Percentiles rank a stretch among this genome's conserved stretches.
These are phyloP conservation scores for Suillus plorans DNA, from an alignment of 768 basidiomycete species.

Conservation along the genomic window DNA sequence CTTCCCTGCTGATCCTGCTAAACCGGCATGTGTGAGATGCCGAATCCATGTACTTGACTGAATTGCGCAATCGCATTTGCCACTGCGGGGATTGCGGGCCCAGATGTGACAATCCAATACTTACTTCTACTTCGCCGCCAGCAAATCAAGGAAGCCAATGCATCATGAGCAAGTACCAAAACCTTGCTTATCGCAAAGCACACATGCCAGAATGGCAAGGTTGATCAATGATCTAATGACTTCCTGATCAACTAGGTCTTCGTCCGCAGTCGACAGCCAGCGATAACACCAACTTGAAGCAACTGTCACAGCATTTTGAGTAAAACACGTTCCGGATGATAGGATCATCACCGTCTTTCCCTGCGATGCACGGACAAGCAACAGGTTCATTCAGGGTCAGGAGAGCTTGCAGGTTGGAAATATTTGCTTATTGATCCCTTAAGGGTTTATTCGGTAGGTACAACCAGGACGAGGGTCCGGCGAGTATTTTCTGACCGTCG, in stretches of 20 bases:
- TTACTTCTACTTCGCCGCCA: background rate
- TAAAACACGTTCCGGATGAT: background rate
- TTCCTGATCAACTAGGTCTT: background rate
- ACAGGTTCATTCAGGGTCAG: constrained; percentile 1
- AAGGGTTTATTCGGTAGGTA: background rate
- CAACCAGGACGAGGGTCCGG: too few relatives aligned
- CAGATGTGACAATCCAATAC: too few relatives aligned
- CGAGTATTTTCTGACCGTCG: too few relatives aligned
- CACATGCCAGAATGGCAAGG: background rate
- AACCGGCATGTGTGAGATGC: too few relatives aligned
- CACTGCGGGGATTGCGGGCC: background rate
- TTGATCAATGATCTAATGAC: background rate
- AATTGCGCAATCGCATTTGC: background rate
- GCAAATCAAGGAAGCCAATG: background rate
- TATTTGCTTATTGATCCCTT: background rate
- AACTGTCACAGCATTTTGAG: background rate
- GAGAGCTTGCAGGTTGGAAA: background rate
- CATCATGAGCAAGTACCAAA: background rate
- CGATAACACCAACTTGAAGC: background rate
- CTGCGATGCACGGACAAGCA: background rate
- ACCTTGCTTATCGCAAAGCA: background rate
- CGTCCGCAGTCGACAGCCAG: background rate
- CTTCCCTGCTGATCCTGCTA: too few relatives aligned
- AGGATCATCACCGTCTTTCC: background rate
- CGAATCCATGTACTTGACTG: too few relatives aligned